Base-by-base conservation (phyloP, 2,329 filamentous ascomycete genomes). In the Cladosporium oxysporum region DNA sequence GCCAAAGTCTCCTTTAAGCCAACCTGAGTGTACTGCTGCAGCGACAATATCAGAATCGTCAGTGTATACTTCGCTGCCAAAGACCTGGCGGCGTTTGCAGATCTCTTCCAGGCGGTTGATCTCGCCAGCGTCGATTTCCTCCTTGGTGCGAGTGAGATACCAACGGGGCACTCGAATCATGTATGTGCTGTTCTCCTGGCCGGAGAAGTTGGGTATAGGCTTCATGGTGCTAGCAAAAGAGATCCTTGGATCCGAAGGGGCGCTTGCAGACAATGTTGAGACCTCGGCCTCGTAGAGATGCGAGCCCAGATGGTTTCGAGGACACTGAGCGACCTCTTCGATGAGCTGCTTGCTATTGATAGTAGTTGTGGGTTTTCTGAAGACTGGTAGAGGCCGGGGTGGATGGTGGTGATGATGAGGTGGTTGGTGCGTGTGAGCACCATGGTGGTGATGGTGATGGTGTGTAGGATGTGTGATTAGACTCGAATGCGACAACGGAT, bases 41-140 rank as follows among this genome's bases (percentile, higher is more conserved):
- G 93, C 94, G 28, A 99, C 85, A 0, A 95, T 88, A 75, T 99
- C 95, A 0, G 93, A 97, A 78, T 99, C 95, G 72, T 99, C 95
- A 0, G 93, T 96, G 76, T 98, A 98, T 7, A 99, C 86, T 44
- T 96, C 93, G 0, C 92, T 95, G 1, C 95, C 95, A 93, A 94
- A 99, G 0, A 99, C 78, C 8, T 91, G 91, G 23, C 90, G 86
- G 37, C 92, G 87, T 8, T 87, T 81, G 12, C 93, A 96, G 61
- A 98, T 93, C 70, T 96, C 91, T 75, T 95, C 91, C 33, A 94
- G 86, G 28, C 91, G 87, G 8, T 83, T 79, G 0, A 87, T 78
- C 31, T 70, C 67, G 12, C 70, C 69, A 14, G 64, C 57, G 10
- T 68, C 55, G 16, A 62, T 37, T 37, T 55, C 58, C 18, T 62